Base-by-base conservation (phyloP, 1,284 basidiomycete genomes). In the Hortiboletus rubellus region DNA sequence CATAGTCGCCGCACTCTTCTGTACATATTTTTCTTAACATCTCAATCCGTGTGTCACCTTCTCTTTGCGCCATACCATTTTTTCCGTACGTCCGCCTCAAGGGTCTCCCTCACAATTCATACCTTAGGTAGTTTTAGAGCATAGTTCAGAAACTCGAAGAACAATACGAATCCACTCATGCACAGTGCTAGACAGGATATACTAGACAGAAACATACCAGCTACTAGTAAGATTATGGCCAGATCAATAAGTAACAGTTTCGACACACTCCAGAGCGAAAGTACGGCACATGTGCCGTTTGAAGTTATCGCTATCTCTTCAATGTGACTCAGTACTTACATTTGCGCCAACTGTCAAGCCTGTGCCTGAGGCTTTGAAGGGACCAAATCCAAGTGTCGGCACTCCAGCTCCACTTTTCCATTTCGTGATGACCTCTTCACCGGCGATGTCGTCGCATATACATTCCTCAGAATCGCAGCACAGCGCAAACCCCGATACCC, bases 401-500 rank as follows among this genome's bases (percentile, higher is more conserved):
- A 11, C 38, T 51, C 40, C 46, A 44, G 17, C 37, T 5, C 49
- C 46, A 17, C 43, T 33, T 46, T 22, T 10, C 18, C 17, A 8
- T 36, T 44, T 22, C 46, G 43, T 40, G 34, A 37, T 53, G 18
- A 22, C 45, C 2, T 15, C 17, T 37, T 33, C 37, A 18, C 24
- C 27, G n/a, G 42, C 46, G 33, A 67, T 69, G 62, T 56, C 56
- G 46, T 61, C 57, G 18, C 48, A 57, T 18, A 51, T 43, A 52
- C 62, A 52, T 11, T 42, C 58, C 27, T 42, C 54, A 17, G 68
- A 50, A 33, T 49, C 60, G 36, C 66, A 61, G 37, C 63, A 54
- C 31, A 58, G 54, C 22, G 49, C 51, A 41, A 74, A 71, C 50
- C 62, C 66, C 5, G 72, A 73, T 36, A 58, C 67, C 1, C 71